A percentile compares a stretch with the other conserved stretches of the same genome.
phyloP scores from a whole-genome alignment of 2,329 filamentous ascomycete genomes.

The Apiospora pterosperma region DNA sequence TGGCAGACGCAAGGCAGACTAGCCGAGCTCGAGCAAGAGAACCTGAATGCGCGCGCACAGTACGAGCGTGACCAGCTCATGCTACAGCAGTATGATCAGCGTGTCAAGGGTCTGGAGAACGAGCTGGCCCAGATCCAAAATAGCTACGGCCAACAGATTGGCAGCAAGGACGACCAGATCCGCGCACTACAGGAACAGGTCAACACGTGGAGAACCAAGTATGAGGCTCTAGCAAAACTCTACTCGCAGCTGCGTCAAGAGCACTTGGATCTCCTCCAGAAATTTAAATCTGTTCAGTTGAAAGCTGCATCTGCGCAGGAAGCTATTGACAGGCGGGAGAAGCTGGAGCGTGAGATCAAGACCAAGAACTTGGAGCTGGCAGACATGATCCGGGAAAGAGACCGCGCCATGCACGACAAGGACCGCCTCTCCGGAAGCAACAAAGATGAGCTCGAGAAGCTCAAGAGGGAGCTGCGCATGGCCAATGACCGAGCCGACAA shows the following conservation, averaged over 20 bases:
- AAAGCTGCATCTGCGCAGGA: conserved; percentile 97
- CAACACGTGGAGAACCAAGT: conserved; percentile 96
- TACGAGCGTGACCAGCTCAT: conserved; percentile 97
- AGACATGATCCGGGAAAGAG: conserved; percentile 96
- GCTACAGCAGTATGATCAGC: conserved; percentile 93
- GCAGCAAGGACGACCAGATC: conserved; percentile 93
- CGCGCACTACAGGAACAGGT: conserved; percentile 91
- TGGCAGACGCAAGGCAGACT: conserved; percentile 95
- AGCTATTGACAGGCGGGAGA: conserved; percentile 90
- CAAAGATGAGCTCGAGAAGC: conserved; percentile 90
- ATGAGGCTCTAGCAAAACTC: conserved; percentile 92
- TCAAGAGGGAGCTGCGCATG: conserved; percentile 89
- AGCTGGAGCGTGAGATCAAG: conserved; percentile 95
- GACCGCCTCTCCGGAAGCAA: conserved; percentile 82
- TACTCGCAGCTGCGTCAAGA: conserved; percentile 96
- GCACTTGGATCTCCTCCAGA: conserved; percentile 90
- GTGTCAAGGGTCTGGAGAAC: conserved; percentile 87
- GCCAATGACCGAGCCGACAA: conserved; percentile 90
- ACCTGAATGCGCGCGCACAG: conserved; percentile 88
- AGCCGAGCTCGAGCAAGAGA: conserved; percentile 92
- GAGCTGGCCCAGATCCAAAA: conserved; percentile 79
- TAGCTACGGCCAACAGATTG: conserved; percentile 80
- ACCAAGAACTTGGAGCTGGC: conserved; percentile 98
- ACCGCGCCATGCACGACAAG: conserved; percentile 89
- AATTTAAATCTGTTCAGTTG: conserved; percentile 92